Evolutionary conservation across 305 asterid species (phyloP).

Genomic region (Petunia hybrid): DNA sequence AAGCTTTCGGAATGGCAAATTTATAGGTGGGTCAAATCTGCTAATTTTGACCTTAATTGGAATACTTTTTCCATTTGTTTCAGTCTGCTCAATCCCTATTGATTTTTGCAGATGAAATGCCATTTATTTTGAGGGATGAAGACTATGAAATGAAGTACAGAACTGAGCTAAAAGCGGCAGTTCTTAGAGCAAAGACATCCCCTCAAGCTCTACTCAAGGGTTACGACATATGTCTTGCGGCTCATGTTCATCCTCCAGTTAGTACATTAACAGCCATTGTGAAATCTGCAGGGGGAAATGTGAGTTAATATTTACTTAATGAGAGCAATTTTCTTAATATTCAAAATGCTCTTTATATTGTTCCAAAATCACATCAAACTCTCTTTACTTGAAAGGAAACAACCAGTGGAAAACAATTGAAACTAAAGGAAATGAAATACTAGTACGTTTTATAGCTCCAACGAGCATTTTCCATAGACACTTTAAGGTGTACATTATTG

Average conservation of each 20-base stretch:
- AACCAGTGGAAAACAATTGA: not conserved
- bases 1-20: conserved; percentile 74
- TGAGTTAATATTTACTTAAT: conserved; percentile 44
- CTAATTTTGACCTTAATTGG: conserved; percentile 19
- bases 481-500: conserved; percentile 1
- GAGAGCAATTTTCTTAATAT: not conserved
- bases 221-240: conserved; percentile 68
- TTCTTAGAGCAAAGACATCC: conserved; percentile 61
- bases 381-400: too few species aligned
- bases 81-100: not conserved
- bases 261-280: conserved; percentile 63
- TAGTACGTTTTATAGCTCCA: not conserved
- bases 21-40: conserved; percentile 59
- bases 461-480: not conserved
- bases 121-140: conserved; percentile 73
- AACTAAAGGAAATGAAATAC: conserved; percentile 8
- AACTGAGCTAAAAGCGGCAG: conserved; percentile 66
- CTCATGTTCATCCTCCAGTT: conserved; percentile 73
- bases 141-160: conserved; percentile 60
- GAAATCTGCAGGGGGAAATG: conserved; percentile 82
- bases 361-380: conserved; percentile 22
- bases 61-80: not conserved
- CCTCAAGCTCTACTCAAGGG: conserved; percentile 72
- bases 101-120: conserved; percentile 67
- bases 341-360: not conserved